Base-by-base conservation (phyloP, 345 rosid genomes). In the Gossypium raimondii region DNA sequence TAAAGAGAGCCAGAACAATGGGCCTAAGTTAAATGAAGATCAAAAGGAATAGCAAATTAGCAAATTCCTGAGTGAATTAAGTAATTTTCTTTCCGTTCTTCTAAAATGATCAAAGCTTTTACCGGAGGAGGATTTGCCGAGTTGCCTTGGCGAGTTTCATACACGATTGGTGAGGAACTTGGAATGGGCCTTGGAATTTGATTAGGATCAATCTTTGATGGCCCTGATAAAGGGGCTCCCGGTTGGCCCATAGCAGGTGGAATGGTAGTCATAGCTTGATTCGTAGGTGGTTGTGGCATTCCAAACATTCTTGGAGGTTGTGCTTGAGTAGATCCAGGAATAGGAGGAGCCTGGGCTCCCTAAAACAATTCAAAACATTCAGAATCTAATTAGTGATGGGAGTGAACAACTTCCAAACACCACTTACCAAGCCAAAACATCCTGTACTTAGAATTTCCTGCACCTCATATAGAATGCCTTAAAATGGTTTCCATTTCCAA, bases 91-190 rank as follows among this genome's bases (percentile, higher is more conserved):
- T 68, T 50, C 22, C 2, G 2, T 59, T 45, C 41, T 2, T 60
- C 41, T 45, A 3, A 24, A 58, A 59, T 58, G 43, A 34, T 38
- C 47, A 78, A 14, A 53, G 43, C 53, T 22, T 76, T 51, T 87
- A 95, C 99, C 86, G 99, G 99, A 65, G 98, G 97, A 61, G 86
- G 90, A 78, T 87, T 95, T 76, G 97, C 97, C 78, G 92, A 98
- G 86, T 91, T 89, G 67, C 86, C 87, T 50, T 84, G 91, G 73
- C 98, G 93, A 77, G 98, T 95, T 80, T 95, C 97, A 83, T 89
- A 89, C 63, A 91, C 59, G 20, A 75, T 64, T 55, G 87, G 86
- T 53, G 91, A 76, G 72, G 97, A 83, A 84, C 86, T 78, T 67
- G 98, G 94, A 64, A 93, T 79, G 9, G 98, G 99, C 82, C 99